A percentile compares a stretch with the other conserved stretches of the same genome.
Conservation (phyloP, 805 yeast genomes). For the Candida yuanshanica region DNA sequence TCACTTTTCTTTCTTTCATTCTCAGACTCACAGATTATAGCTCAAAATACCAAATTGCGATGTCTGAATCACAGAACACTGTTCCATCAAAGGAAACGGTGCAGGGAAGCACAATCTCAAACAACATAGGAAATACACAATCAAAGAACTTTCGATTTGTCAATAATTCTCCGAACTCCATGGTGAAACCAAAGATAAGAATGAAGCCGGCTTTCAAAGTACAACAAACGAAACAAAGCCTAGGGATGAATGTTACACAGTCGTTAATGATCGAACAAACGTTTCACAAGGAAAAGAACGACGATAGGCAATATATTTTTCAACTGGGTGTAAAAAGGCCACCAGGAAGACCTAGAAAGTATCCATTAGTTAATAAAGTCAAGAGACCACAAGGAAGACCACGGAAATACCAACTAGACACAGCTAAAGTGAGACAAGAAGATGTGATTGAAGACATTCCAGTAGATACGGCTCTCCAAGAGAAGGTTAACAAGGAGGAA, state of each 20-base stretch:
- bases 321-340: conserved; percentile 30
- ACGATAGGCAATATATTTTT: conserved; percentile 15
- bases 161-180: conserved; percentile 17
- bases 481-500: neutral
- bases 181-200: conserved; percentile 13
- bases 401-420: conserved; percentile 20
- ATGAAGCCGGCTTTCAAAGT: conserved; percentile 23
- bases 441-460: neutral
- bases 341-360: conserved; percentile 47
- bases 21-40: no score
- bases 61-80: neutral
- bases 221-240: neutral
- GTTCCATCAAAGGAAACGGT: neutral
- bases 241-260: neutral
- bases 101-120: neutral
- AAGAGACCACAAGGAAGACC: conserved; percentile 27
- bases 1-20: no score
- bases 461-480: neutral
- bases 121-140: neutral
- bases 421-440: neutral
- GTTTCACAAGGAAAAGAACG: conserved; percentile 7
- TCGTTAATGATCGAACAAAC: conserved; percentile 21
- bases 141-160: conserved; percentile 19
- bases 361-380: conserved; percentile 37
- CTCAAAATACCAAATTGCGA: neutral